Evolutionary conservation across 495 filamentous ascomycete species (phyloP), one percentile per base, ranked within the genome.

Genomic region (Filosporella fistucella): DNA sequence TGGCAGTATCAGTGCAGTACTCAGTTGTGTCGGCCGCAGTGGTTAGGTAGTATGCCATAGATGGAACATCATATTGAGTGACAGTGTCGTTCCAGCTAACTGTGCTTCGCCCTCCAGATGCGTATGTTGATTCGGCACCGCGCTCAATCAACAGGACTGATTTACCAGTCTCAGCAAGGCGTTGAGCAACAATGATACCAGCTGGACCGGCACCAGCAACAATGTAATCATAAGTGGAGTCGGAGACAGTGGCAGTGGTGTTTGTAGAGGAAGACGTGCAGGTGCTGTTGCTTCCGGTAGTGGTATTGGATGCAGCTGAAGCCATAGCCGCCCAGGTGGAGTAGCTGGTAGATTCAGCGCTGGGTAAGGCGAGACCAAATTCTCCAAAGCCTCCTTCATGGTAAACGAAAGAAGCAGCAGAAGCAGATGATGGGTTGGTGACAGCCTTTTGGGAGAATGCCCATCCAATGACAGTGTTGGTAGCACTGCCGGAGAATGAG

Each of bases 51-150:
- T 54, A 51, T 41, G 77, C 67, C 64, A 82, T 78, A 41, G 72
- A 82, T 2, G 86, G 86, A 11, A 89, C 77, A 55, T 90, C 86
- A 55, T 88, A 86, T 16, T 82, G 73, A 38, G 84, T 88, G 3
- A 58, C 43, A 11, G 55, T 70, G 26, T 80, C 81, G 40, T 78
- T 77, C 58, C 68, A 75, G 22, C 23, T 21, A 20, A 55, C 49
- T 18, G 37, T 44, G 28, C 43, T 50, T 42, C 72, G 68, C 37
- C 71, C 77, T 17, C 56, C 55, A 25, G 45, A 46, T 1, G 55
- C 42, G 41, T 54, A 54, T 11, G 76, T 76, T 24, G 76, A 78
- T 37, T 75, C 71, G 2, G 72, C 71, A 4, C 81, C 81, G 54
- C 77, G 74, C 65, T 85, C 82, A 38, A 85, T 74, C 35, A 86